Evolutionary conservation across 176 grass and related monocot species (phyloP).

Genomic region (Metroxylon sagu): DNA sequence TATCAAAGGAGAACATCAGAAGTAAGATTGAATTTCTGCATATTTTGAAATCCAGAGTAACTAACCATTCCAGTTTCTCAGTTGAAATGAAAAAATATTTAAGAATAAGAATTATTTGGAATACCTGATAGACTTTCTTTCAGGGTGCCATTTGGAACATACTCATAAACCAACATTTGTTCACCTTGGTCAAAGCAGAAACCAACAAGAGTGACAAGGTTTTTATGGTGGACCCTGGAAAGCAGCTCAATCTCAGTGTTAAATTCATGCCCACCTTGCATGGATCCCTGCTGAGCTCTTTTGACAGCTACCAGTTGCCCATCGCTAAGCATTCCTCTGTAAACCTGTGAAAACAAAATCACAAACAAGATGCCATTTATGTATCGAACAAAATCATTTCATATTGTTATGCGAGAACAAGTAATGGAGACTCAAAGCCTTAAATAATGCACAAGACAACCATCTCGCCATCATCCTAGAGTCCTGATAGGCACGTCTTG

Average conservation of each 20-base stretch:
- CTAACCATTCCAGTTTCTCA: too few species aligned
- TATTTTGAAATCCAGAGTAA: too few species aligned
- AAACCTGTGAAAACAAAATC: conserved; percentile 35
- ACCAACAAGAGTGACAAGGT: conserved; percentile 72
- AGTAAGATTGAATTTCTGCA: too few species aligned
- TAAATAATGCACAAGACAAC: too few species aligned
- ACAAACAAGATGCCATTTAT: not conserved
- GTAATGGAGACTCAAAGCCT: too few species aligned
- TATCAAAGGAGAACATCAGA: too few species aligned
- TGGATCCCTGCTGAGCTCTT: conserved; percentile 48
- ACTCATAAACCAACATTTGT: conserved; percentile 76
- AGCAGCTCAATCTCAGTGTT: conserved; percentile 78
- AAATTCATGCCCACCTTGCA: conserved; percentile 64
- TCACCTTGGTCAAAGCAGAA: conserved; percentile 76
- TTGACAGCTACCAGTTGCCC: conserved; percentile 80
- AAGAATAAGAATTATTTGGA: not conserved
- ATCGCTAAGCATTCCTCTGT: conserved; percentile 43
- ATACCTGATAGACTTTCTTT: conserved; percentile 71
- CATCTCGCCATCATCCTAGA: too few species aligned
- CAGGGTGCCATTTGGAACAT: conserved; percentile 73
- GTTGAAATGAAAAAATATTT: too few species aligned
- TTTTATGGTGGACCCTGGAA: conserved; percentile 73
- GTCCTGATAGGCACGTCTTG: too few species aligned
- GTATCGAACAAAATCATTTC: too few species aligned
- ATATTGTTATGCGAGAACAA: too few species aligned